These are phyloP conservation scores for Phalaenopsis hybrid DNA, from an alignment of 116 monocot species.

Conservation along the genomic window DNA sequence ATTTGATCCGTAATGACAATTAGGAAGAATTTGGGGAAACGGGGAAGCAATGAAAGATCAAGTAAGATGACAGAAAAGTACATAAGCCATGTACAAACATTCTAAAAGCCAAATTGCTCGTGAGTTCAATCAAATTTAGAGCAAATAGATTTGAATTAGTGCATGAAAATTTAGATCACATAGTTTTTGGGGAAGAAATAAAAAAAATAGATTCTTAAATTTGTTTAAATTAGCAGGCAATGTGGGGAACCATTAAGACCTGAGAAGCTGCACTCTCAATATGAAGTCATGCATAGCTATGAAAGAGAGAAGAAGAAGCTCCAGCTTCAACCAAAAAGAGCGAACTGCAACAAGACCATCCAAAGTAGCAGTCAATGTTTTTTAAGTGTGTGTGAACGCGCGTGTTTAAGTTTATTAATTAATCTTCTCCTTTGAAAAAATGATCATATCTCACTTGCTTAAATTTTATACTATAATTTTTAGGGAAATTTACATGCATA, in stretches of 20 bases:
- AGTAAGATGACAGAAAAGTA: background rate
- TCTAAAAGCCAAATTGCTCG: slow-evolving; percentile 4
- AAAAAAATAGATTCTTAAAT: background rate
- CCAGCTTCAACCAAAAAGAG: background rate
- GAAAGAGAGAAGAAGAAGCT: background rate
- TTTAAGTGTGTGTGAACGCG: too few species aligned
- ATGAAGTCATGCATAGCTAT: slow-evolving; percentile 17
- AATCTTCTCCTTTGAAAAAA: too few species aligned
- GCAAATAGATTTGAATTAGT: background rate
- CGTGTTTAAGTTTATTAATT: too few species aligned
- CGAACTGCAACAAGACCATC: background rate
- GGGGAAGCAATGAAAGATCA: background rate
- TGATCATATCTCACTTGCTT: too few species aligned
- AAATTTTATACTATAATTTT: too few species aligned
- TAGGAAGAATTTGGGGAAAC: slow-evolving; percentile 3
- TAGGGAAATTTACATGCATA: too few species aligned
- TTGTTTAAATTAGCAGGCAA: slow-evolving; percentile 14
- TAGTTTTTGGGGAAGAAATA: background rate
- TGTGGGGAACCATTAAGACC: slow-evolving; percentile 13
- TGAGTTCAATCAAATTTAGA: background rate
- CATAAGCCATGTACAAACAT: background rate
- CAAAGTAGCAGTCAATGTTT: background rate
- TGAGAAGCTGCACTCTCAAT: slow-evolving; percentile 12
- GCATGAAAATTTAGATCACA: background rate
- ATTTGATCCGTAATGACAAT: background rate